Conservation (phyloP, 1,139 yeast species). For the Kazachstania sp. region DNA sequence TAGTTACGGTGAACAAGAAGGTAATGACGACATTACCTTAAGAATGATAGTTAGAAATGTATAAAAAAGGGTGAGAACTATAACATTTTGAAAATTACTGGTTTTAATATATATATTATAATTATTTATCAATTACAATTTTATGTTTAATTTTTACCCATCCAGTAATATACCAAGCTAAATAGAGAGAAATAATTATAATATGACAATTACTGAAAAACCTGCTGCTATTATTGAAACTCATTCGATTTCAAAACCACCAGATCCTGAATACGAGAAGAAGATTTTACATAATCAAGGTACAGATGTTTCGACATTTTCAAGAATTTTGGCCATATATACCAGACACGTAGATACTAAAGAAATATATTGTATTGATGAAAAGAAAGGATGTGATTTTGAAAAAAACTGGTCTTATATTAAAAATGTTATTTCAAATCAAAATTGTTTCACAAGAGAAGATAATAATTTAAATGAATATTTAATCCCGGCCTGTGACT, state of each 20-base stretch:
- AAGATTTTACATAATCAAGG: not conserved
- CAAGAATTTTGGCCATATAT: constrained; percentile 32
- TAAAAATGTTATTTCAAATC: constrained; percentile 4
- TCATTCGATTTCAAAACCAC: not conserved
- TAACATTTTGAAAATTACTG: no score
- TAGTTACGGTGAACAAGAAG: no score
- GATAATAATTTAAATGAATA: constrained; percentile 18
- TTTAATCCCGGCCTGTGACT: constrained; percentile 13
- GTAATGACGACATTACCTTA: no score
- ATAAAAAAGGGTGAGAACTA: no score
- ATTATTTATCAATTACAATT: no score
- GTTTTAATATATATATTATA: no score
- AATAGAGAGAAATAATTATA: not conserved
- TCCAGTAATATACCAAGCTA: no score
- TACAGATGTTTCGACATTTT: constrained; percentile 31
- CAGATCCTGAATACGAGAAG: not conserved
- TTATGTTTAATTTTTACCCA: no score
- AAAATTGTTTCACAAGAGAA: constrained; percentile 12
- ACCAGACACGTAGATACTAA: constrained; percentile 22
- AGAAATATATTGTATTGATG: constrained; percentile 21
- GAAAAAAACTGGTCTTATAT: constrained; percentile 25
- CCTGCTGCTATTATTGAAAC: constrained; percentile 1
- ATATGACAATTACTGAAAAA: constrained; percentile 6
- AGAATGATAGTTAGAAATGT: no score
- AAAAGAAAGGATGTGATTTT: constrained; percentile 28